Evolutionary conservation across 1,284 basidiomycete species (phyloP), one percentile per base, ranked within the genome.

Genomic region (Boletellus dicymbophilus): DNA sequence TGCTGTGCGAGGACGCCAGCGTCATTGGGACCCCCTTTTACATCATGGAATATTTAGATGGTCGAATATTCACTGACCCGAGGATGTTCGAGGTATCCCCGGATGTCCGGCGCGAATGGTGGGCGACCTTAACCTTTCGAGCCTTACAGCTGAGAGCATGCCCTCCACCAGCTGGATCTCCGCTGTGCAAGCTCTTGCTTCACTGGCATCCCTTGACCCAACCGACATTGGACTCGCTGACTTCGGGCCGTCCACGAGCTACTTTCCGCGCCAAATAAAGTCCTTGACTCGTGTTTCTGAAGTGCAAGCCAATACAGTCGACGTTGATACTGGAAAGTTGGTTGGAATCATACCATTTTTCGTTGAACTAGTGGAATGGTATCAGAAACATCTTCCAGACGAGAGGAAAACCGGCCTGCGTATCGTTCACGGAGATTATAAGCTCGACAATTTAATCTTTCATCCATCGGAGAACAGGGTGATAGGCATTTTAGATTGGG

Each of bases 401-500:
- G 88, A 90, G 63, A 79, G 75, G 57, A 84, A 85, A 70, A 78
- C 77, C 15, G 88, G 88, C 2, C 74, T 84, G 45, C 81, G 90
- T 31, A 84, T 96, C 55, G 92, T 97, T 5, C 95, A 98, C 65
- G 95, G 96, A 21, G 95, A 98, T 69, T 98, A 93, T 68, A 99
- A 99, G 71, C 79, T 97, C 21, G 95, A 99, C 70, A 99, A 98
- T 66, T 69, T 98, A 58, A 82, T 98, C 54, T 98, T 95, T 72
- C 95, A 98, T 64, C 90, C 91, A 0, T 94, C 88, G 3, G 88
- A 97, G 70, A 92, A 95, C 51, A 76, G 83, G 39, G 94, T 98
- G 2, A 95, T 98, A 60, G 95, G 93, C 3, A 93, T 98, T 37
- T 73, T 98, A 42, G 95, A 98, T 67, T 98, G 95, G 95, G 95